phyloP scores from a whole-genome alignment of 768 basidiomycete species.

The Mrakia frigida region DNA sequence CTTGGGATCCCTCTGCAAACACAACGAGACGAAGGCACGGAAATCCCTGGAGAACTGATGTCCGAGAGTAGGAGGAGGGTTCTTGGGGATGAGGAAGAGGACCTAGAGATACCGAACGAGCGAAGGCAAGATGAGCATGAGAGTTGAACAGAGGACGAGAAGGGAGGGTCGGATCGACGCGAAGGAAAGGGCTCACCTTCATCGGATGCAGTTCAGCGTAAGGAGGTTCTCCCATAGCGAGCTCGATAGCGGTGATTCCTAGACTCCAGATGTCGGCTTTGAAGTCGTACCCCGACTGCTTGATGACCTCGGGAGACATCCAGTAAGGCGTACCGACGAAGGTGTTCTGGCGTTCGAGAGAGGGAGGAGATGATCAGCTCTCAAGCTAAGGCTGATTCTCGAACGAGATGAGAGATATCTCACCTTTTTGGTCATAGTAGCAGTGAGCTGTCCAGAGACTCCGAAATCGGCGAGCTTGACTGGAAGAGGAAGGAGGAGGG shows the following conservation, averaged over 20 bases:
- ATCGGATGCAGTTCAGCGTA: slow-evolving; percentile 98
- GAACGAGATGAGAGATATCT: slow-evolving; percentile 3
- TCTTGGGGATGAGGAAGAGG: slow-evolving; percentile 96
- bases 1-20: slow-evolving; percentile 88
- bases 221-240: slow-evolving; percentile 95
- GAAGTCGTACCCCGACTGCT: slow-evolving; percentile 97
- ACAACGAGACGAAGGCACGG: slow-evolving; percentile 86
- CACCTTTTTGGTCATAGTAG: slow-evolving; percentile 47
- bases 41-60: slow-evolving; percentile 76
- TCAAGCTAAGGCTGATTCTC: background rate
- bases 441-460: slow-evolving; percentile 85
- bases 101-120: slow-evolving; percentile 54
- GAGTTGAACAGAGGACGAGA: background rate
- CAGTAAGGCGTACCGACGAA: slow-evolving; percentile 70
- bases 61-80: slow-evolving; percentile 85
- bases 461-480: slow-evolving; percentile 99
- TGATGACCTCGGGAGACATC: slow-evolving; percentile 99
- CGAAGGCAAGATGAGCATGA: background rate
- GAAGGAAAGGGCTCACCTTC: slow-evolving; percentile 60
- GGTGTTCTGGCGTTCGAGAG: slow-evolving; percentile 21
- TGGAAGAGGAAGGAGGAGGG: slow-evolving; percentile 31
- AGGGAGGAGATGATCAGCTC: background rate
- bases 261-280: slow-evolving; percentile 99
- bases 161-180: background rate
- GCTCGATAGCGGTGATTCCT: slow-evolving; percentile 86